These are phyloP conservation scores for Chaetomium tenue DNA, from an alignment of 495 filamentous ascomycete genomes.

Conservation along the genomic window DNA sequence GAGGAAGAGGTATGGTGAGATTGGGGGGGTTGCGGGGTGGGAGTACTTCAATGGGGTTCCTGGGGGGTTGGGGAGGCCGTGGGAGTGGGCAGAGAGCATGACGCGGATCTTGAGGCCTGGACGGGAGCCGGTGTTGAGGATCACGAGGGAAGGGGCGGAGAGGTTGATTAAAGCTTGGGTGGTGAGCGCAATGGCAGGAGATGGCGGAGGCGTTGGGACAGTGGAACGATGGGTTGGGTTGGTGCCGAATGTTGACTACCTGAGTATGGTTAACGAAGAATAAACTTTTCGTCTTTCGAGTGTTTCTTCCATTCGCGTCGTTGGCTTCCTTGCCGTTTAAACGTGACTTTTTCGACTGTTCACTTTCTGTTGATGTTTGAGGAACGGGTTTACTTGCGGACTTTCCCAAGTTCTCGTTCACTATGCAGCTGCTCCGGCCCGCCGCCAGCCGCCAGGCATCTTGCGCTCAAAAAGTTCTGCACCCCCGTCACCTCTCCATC, in stretches of 20 bases:
- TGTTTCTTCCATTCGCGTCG: no score
- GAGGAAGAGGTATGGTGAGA: conserved; percentile 54
- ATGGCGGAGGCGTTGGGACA: background rate
- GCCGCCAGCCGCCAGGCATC: background rate
- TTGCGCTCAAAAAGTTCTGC: background rate
- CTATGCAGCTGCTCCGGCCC: background rate
- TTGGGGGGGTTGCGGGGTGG: conserved; percentile 85
- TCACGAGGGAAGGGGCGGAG: conserved; percentile 23
- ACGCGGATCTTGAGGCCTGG: conserved; percentile 47
- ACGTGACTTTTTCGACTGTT: background rate
- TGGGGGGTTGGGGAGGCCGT: conserved; percentile 58
- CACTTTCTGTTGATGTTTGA: background rate
- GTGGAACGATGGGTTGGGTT: background rate
- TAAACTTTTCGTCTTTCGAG: background rate
- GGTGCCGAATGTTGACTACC: conserved; percentile 32
- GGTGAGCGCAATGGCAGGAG: conserved; percentile 14
- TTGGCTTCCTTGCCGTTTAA: background rate
- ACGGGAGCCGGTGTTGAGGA: conserved; percentile 24
- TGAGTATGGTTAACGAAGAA: conserved; percentile 33
- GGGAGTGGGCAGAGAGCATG: conserved; percentile 68
- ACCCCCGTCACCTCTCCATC: background rate
- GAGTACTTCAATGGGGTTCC: conserved; percentile 76
- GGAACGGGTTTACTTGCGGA: background rate
- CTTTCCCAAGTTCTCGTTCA: no score
- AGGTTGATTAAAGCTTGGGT: conserved; percentile 27